Conservation (phyloP, 129 eudicot species). For the Centaurea solstitialis region DNA sequence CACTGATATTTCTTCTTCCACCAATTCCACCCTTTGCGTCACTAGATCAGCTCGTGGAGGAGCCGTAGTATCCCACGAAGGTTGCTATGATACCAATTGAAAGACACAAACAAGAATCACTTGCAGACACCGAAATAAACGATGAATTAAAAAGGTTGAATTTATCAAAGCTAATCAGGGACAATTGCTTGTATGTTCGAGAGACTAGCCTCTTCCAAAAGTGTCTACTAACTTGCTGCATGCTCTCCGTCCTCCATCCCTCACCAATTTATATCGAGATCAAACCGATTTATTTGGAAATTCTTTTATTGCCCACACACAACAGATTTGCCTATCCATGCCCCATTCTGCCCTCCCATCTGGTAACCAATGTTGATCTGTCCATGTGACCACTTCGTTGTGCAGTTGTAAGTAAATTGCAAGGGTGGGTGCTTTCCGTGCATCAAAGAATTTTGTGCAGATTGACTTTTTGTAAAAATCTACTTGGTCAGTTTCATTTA, state of each 20-base stretch:
- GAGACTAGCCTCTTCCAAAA: not conserved
- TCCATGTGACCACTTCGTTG: not conserved
- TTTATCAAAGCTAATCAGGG: not conserved
- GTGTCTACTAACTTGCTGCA: not conserved
- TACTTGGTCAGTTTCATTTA: not conserved
- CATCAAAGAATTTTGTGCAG: not conserved
- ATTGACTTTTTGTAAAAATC: constrained; percentile 1
- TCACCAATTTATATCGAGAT: not conserved
- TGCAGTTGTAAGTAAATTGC: not conserved
- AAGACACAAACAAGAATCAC: not conserved
- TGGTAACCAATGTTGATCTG: not conserved
- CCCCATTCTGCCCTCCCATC: not conserved
- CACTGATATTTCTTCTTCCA: not conserved
- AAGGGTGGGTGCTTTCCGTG: not conserved
- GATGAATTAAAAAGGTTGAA: not conserved
- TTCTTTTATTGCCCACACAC: not conserved
- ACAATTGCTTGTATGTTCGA: not conserved
- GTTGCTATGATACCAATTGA: not conserved
- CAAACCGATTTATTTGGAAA: not conserved
- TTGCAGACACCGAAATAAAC: not conserved
- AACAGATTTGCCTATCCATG: not conserved
- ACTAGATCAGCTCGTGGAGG: not conserved
- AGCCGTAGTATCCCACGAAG: not conserved
- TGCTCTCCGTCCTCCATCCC: not conserved
- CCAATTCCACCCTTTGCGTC: not conserved